These are phyloP conservation scores for Fennellomyces sp. DNA, from an alignment of 371 early-diverging fungal species.

Conservation along the genomic window DNA sequence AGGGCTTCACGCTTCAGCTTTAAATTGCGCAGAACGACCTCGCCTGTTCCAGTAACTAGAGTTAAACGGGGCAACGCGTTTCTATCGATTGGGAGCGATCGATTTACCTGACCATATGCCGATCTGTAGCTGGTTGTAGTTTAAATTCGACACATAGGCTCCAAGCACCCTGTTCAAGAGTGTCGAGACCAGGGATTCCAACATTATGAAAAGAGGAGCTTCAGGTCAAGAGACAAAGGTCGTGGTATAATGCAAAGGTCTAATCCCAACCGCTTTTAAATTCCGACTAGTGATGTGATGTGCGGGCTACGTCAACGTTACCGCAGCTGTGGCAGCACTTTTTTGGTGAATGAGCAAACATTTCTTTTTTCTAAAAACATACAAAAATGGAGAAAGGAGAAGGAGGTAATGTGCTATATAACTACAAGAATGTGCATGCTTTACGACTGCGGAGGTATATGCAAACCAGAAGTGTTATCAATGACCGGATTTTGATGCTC, in stretches of 20 bases:
- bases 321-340: too few species aligned
- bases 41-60: constrained; percentile 63
- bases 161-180: constrained; percentile 93
- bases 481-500: not conserved
- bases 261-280: too few species aligned
- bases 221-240: too few species aligned
- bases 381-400: not conserved
- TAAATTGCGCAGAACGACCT: constrained; percentile 93
- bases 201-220: constrained; percentile 57
- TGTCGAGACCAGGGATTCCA: constrained; percentile 89
- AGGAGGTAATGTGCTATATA: not conserved
- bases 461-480: constrained; percentile 3
- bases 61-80: not conserved
- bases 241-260: too few species aligned
- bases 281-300: too few species aligned
- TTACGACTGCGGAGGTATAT: constrained; percentile 5
- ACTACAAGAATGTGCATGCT: too few species aligned
- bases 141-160: constrained; percentile 94
- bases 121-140: constrained; percentile 93
- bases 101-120: constrained; percentile 94
- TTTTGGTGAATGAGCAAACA: not conserved
- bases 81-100: not conserved
- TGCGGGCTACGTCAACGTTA: too few species aligned
- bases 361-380: not conserved
- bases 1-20: constrained; percentile 89